Evolutionary conservation across 2,329 filamentous ascomycete genomes (phyloP).

Genomic region (Nemania serpens): DNA sequence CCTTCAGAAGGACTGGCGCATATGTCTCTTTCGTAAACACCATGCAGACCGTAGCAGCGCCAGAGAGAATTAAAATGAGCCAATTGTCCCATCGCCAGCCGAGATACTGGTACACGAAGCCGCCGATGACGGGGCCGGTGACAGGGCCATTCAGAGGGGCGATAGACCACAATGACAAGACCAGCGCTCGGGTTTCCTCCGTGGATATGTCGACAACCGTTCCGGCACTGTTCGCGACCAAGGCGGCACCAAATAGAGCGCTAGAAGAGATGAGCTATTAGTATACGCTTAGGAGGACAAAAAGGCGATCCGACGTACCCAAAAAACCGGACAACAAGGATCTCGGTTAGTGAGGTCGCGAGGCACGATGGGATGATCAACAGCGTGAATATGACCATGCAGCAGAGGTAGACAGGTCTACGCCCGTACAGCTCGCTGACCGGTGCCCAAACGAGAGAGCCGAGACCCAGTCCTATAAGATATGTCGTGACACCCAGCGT

Average conservation of each 20-base stretch:
- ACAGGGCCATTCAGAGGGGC: slow-evolving; percentile 74
- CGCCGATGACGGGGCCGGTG: slow-evolving; percentile 74
- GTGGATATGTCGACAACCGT: slow-evolving; percentile 82
- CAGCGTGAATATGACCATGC: slow-evolving; percentile 66
- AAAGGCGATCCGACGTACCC: slow-evolving; percentile 50
- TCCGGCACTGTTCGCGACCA: slow-evolving; percentile 83
- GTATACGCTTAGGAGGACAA: neutral
- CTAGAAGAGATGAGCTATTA: slow-evolving; percentile 40
- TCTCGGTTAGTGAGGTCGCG: slow-evolving; percentile 67
- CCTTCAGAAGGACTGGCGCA: slow-evolving; percentile 69
- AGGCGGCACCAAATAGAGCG: slow-evolving; percentile 74
- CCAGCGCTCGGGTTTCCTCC: slow-evolving; percentile 79
- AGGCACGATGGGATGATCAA: slow-evolving; percentile 74
- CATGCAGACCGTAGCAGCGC: slow-evolving; percentile 63
- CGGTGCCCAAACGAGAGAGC: slow-evolving; percentile 74
- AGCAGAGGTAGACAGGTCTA: slow-evolving; percentile 69
- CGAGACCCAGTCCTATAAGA: slow-evolving; percentile 72
- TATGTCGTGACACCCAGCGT: slow-evolving; percentile 81
- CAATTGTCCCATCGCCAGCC: slow-evolving; percentile 91
- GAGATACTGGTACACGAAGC: slow-evolving; percentile 75
- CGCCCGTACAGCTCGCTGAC: slow-evolving; percentile 73
- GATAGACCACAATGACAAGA: slow-evolving; percentile 81
- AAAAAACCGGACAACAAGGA: slow-evolving; percentile 76
- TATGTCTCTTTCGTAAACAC: slow-evolving; percentile 75
- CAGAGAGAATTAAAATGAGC: slow-evolving; percentile 75